Evolutionary conservation across 352 stramenopile genomes (phyloP).

Genomic region (Globisporangium cylindrosporum): DNA sequence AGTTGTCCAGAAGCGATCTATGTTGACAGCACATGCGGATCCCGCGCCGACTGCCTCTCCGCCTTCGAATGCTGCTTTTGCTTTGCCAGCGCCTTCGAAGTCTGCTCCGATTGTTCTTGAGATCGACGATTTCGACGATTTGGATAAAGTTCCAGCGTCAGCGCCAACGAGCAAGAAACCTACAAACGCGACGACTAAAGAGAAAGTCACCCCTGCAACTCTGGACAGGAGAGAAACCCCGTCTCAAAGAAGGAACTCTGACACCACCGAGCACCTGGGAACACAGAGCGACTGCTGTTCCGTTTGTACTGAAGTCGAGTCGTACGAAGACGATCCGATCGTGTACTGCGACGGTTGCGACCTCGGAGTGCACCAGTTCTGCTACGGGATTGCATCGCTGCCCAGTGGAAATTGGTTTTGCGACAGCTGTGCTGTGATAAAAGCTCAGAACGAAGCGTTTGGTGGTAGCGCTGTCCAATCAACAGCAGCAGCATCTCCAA

Average conservation of each 20-base stretch:
- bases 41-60: neutral
- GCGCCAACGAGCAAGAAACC: neutral
- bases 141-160: neutral
- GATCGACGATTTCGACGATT: conserved; percentile 15
- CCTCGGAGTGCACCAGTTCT: conserved; percentile 86
- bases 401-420: conserved; percentile 86
- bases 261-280: neutral
- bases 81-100: neutral
- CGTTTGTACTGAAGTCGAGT: conserved; percentile 79
- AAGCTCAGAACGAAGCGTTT: neutral
- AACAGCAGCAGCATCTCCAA: conserved; percentile 3
- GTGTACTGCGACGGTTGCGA: conserved; percentile 90
- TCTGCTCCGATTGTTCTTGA: conserved; percentile 5
- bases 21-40: neutral
- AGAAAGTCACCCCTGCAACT: neutral
- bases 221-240: neutral
- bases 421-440: conserved; percentile 37
- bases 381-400: conserved; percentile 74
- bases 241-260: neutral
- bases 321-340: conserved; percentile 87
- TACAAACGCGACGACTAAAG: neutral
- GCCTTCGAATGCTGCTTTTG: neutral
- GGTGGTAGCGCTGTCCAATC: neutral
- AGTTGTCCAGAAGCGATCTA: neutral
- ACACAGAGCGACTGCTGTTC: conserved; percentile 43